Base-by-base conservation (phyloP, 176 grass and related monocot species). In the Zoysia pacifica region DNA sequence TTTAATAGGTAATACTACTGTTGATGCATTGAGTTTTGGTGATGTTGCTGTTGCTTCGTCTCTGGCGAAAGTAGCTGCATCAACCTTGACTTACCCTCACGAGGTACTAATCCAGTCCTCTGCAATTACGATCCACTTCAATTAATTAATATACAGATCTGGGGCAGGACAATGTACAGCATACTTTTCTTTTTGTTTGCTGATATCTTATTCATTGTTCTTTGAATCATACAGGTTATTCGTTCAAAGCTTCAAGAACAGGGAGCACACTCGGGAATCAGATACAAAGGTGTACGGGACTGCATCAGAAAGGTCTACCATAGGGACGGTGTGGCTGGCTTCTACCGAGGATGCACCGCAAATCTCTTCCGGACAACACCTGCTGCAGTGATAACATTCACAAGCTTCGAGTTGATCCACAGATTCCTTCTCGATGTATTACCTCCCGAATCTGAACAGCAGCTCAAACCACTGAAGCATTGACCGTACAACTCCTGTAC, bases 331-430 rank as follows among this genome's bases (percentile, higher is more conserved):
- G 28, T 95, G 54, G 35, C 84, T 81, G 96, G 96, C 35, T 99
- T 99, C 72, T 99, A 99, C 52, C 90, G 88, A n/a, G 96, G 96
- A 40, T 99, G 93, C 5, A 92, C 88, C 6, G 95, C 96, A 54
- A 99, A 99, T 77, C 75, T 99, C 47, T 58, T 99, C 73, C 81
- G 96, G 60, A 99, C 96, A 46, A 99, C 96, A 50, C 96, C 96
- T 48, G 96, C 96, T 36, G 96, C 96, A 78, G 96, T 93, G 54
- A 95, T 99, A 62, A 99, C 96, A 69, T 99, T 99, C 79, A 99
- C 96, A 60, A 99, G 92, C 76, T 99, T 95, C 9, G 96, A 99
- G 86, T 93, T 99, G 94, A 97, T 97, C 52, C 94, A 97, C 73
- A 87, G 94, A 70, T 92, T 82, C 79, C 85, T 94, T 73, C 67